Conservation (phyloP, 2,329 filamentous ascomycete species). For the Microdochium bolleyi region DNA sequence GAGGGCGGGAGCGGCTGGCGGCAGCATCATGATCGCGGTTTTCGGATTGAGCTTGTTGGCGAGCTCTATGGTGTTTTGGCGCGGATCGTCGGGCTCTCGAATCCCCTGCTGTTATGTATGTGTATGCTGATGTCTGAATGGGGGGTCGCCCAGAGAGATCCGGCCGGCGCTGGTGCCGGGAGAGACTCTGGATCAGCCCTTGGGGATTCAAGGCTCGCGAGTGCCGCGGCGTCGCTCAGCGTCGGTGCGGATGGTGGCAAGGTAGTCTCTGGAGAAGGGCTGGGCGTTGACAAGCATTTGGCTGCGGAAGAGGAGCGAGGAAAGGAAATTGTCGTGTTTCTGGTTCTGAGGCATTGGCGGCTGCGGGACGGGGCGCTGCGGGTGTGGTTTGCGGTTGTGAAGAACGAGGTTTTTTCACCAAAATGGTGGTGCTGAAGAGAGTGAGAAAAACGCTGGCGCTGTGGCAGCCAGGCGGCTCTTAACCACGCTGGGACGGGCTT, state of each 20-base stretch:
- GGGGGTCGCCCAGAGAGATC: not conserved
- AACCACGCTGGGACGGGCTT: not conserved
- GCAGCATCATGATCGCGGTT: constrained; percentile 32
- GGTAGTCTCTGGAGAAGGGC: constrained; percentile 38
- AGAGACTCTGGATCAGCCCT: constrained; percentile 13
- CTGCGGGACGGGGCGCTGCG: not conserved
- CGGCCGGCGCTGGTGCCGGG: constrained; percentile 1
- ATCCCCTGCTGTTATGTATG: not conserved
- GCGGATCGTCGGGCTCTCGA: constrained; percentile 1
- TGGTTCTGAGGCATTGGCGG: constrained; percentile 50
- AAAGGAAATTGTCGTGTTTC: constrained; percentile 28
- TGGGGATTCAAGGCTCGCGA: constrained; percentile 29
- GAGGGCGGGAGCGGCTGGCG: constrained; percentile 38
- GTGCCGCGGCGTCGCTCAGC: constrained; percentile 51
- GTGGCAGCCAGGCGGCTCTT: not conserved
- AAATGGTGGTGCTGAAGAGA: not conserved
- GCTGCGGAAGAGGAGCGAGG: constrained; percentile 43
- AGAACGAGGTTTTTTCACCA: not conserved
- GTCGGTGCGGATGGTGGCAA: constrained; percentile 46
- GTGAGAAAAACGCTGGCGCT: not conserved
- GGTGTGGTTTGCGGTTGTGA: not conserved
- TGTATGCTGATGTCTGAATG: not conserved
- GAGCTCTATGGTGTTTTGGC: constrained; percentile 1
- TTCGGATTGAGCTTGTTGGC: not conserved
- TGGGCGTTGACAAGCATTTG: constrained; percentile 50